Evolutionary conservation across 306 rosid species (phyloP), one percentile per base, ranked within the genome.

Genomic region (Citrullus colocynthis): DNA sequence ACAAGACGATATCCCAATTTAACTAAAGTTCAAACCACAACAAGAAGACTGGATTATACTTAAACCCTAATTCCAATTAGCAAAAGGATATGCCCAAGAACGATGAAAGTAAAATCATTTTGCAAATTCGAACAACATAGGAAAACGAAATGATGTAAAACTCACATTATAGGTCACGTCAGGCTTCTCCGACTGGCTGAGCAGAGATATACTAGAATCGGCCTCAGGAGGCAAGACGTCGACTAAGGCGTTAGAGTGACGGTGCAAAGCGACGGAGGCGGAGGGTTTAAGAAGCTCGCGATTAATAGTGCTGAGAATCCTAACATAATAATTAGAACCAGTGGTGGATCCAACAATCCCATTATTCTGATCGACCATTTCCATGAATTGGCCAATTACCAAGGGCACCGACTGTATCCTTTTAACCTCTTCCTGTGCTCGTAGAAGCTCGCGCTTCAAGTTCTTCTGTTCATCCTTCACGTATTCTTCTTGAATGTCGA

Each of bases 311-410:
- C 99, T 96, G 59, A 96, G 90, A 66, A 96, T 92, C 78, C 99
- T 78, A 3, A 96, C 99, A 28, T 96, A 96, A 81, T 96, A 96
- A 78, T 96, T 96, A 17, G 99, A 96, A 39, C 99, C 99, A 0
- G 99, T 96, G 3, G 99, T 96, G n/a, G 99, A 96, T 34, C 99
- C 99, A 4, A 96, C 99, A 52, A 96, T 96, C 4, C 98, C 99
- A 49, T 96, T 91, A 74, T 96, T 92, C 85, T 86, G 89, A 72
- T 96, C 99, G 3, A 96, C 98, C 99, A 96, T 96, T 85, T 96
- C 99, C 96, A 92, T 91, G 82, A 96, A 96, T 90, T 96, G 99
- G 16, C 99, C 99, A 2, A 96, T 96, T 2, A 96, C 99, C 3
- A 96, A 89, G 0, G 99, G 99, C 81, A 96, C 99, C 34, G 99